A percentile compares a stretch with the other conserved stretches of the same genome.
Evolutionary conservation across 805 yeast species (phyloP).

Genomic region (Kodamaea lidongshanica): DNA sequence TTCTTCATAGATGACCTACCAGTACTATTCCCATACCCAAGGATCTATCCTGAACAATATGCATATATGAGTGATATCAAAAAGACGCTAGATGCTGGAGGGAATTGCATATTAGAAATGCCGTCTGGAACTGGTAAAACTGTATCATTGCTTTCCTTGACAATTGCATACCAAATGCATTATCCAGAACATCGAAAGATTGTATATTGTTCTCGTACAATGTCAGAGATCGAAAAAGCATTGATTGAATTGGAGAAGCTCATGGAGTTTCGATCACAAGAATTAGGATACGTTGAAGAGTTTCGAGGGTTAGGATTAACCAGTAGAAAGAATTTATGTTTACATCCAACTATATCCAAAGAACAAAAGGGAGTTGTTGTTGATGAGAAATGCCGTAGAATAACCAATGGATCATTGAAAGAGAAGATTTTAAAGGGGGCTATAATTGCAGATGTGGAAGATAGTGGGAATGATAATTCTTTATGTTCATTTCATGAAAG

Average conservation of each 20-base stretch:
- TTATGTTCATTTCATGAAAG: conserved; percentile 91
- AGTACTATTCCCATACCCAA: conserved; percentile 91
- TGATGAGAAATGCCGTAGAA: conserved; percentile 91
- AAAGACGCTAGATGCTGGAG: conserved; percentile 90
- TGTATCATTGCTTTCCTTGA: conserved; percentile 79
- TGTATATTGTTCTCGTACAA: conserved; percentile 97
- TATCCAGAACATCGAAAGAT: conserved; percentile 93
- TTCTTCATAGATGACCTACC: conserved; percentile 95
- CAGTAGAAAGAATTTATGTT: conserved; percentile 87
- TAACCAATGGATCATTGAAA: conserved; percentile 87
- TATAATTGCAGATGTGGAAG: conserved; percentile 42
- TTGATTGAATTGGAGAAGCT: conserved; percentile 80
- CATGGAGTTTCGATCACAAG: conserved; percentile 80
- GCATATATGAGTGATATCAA: conserved; percentile 96
- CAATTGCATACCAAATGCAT: conserved; percentile 92
- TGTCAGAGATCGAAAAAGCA: conserved; percentile 98
- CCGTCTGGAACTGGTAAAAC: conserved; percentile 99
- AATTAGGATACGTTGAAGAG: conserved; percentile 81
- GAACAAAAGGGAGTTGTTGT: conserved; percentile 89
- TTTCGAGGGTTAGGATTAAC: conserved; percentile 93
- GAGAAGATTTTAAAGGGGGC: conserved; percentile 46
- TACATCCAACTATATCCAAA: conserved; percentile 80
- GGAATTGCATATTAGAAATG: conserved; percentile 95
- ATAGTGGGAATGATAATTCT: conserved; percentile 34
- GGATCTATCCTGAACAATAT: conserved; percentile 96